These are phyloP conservation scores for Phytophthora niederhauseri DNA, from an alignment of 352 stramenopile species.

Conservation along the genomic window DNA sequence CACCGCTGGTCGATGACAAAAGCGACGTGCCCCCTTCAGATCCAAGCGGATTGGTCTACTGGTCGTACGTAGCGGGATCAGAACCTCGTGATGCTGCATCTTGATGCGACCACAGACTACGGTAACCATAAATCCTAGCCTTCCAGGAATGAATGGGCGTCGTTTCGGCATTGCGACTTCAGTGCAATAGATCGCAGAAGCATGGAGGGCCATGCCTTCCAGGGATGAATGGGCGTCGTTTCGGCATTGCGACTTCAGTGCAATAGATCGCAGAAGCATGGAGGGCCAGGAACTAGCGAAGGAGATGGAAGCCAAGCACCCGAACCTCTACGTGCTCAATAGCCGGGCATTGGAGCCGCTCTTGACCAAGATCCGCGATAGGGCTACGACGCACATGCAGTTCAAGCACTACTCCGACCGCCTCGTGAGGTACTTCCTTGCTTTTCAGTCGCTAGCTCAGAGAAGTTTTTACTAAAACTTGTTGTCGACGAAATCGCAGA, in stretches of 20 bases:
- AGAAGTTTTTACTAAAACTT: not conserved
- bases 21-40: not conserved
- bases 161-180: not conserved
- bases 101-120: no score
- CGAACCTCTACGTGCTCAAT: conserved; percentile 66
- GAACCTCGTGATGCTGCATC: not conserved
- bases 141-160: not conserved
- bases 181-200: not conserved
- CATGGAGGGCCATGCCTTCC: conserved; percentile 36
- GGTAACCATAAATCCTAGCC: not conserved
- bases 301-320: conserved; percentile 56
- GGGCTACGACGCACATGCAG: conserved; percentile 57
- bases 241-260: not conserved
- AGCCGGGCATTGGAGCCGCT: conserved; percentile 62
- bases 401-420: conserved; percentile 83
- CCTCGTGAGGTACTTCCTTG: conserved; percentile 54
- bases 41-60: not conserved
- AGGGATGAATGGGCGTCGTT: not conserved
- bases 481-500: conserved; percentile 23
- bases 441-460: no score
- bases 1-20: not conserved
- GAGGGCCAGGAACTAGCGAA: conserved; percentile 39
- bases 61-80: not conserved
- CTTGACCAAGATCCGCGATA: conserved; percentile 69
- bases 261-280: conserved; percentile 27